phyloP scores from a whole-genome alignment of 805 yeast species.

The Saccharomycodes ludwigii region DNA sequence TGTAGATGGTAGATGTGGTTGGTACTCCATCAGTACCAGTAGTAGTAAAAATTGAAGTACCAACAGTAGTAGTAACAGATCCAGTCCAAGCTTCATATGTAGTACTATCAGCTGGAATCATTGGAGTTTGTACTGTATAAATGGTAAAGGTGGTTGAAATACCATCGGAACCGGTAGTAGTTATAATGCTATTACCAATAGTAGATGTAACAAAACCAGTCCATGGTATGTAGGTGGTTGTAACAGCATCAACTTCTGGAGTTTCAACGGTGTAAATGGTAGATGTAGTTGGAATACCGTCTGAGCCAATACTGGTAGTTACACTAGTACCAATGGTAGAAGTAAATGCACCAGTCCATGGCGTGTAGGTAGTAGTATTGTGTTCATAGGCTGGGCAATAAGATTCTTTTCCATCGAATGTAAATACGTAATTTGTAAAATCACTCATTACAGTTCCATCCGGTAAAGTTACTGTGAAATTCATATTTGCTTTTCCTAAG shows the following conservation, averaged over 20 bases:
- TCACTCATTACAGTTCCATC: slow-evolving; percentile 6
- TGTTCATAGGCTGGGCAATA: slow-evolving; percentile 7
- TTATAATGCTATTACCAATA: slow-evolving; percentile 2
- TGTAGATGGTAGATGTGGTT: slow-evolving; percentile 7
- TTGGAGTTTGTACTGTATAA: slow-evolving; percentile 12
- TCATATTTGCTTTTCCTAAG: slow-evolving; percentile 5
- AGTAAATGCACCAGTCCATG: slow-evolving; percentile 2
- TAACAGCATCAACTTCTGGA: slow-evolving; percentile 8
- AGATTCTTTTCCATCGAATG: slow-evolving; percentile 3
- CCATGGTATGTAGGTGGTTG: slow-evolving; percentile 9
- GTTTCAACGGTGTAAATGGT: not conserved
- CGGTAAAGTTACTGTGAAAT: slow-evolving; percentile 9
- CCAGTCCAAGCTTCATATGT: slow-evolving; percentile 6
- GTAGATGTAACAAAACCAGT: slow-evolving; percentile 1
- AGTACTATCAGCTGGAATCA: slow-evolving; percentile 4
- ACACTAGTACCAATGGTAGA: no score
- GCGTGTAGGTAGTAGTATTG: slow-evolving; percentile 7
- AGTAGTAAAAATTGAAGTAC: slow-evolving; percentile 4
- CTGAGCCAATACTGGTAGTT: slow-evolving; percentile 6
- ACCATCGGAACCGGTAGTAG: slow-evolving; percentile 8
- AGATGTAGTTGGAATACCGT: slow-evolving; percentile 7
- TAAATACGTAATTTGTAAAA: slow-evolving; percentile 6
- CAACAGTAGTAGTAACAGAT: not conserved
- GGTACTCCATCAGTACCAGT: slow-evolving; percentile 6
- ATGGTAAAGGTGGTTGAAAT: slow-evolving; percentile 6